These are phyloP conservation scores for Xanthoceras sorbifolium DNA, from an alignment of 345 rosid species.

Conservation along the genomic window DNA sequence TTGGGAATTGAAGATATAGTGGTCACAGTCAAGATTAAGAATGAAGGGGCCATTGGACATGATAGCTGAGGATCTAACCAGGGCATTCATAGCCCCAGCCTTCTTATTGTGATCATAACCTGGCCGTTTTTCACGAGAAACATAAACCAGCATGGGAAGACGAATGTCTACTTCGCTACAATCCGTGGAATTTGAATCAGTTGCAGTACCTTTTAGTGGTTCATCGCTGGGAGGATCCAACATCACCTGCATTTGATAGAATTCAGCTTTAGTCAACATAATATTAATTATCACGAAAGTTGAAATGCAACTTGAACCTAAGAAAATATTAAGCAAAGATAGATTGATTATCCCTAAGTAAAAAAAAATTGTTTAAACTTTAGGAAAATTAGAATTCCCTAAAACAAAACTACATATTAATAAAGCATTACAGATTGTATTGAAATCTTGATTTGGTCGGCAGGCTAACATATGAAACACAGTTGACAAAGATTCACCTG, in stretches of 20 bases:
- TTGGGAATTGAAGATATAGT: conserved; percentile 68
- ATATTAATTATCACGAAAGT: neutral
- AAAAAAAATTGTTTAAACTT: neutral
- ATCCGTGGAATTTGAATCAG: conserved; percentile 42
- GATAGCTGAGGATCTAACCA: conserved; percentile 79
- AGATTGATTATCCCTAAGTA: neutral
- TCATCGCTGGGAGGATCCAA: conserved; percentile 67
- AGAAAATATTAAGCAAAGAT: neutral
- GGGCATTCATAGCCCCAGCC: conserved; percentile 93
- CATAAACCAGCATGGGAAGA: conserved; percentile 79
- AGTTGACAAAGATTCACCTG: conserved; percentile 45
- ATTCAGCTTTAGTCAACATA: conserved; percentile 18
- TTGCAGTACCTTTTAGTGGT: conserved; percentile 38
- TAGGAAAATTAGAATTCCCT: neutral
- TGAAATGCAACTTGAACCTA: neutral
- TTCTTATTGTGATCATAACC: conserved; percentile 93
- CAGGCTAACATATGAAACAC: neutral
- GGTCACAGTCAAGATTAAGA: conserved; percentile 85
- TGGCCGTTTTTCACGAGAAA: conserved; percentile 81
- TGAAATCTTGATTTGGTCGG: neutral
- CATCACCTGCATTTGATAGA: conserved; percentile 52
- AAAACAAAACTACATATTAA: neutral
- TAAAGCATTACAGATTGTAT: neutral
- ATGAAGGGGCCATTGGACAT: conserved; percentile 93
- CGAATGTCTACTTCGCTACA: conserved; percentile 69